Evolutionary conservation across 305 asterid genomes (phyloP), one percentile per base, ranked within the genome.

Genomic region (Ilex paraguariensis): DNA sequence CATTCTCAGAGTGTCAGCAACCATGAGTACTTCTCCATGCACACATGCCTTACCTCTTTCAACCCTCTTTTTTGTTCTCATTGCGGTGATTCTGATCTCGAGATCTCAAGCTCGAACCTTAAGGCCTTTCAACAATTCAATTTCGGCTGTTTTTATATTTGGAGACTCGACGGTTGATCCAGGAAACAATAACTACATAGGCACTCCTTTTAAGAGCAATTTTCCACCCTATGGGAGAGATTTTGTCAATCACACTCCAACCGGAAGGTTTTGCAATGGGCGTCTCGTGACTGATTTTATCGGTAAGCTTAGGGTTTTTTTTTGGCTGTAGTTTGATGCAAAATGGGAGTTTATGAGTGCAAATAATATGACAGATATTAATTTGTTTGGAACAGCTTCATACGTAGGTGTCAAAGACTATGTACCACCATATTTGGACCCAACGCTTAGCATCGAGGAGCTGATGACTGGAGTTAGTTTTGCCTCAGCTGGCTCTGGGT

Each of bases 131-230:
- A 66, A 59, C 15, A n/a, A 55, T n/a, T 50, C 78, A n/a, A 72
- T 74, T 54, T 56, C 92, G 0, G 73, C 90, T 15, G 50, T 90
- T 65, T 77, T 90, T 15, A 60, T 84, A 0, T 87, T 90, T 53
- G 97, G 97, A 17, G 97, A 90, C 72, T 90, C 97, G 3, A 90
- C 96, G 6, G 84, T 65, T 7, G 97, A 90, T 56, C 79, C 97
- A 9, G 97, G 97, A 28, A 90, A 90, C 62, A 90, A 90, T 56
- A 84, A 90, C 75, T 82, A 69, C 73, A 75, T 86, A 10, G 5
- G 7, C 0, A 87, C 96, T 55, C 13, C 76, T 7, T 73, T 86
- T 21, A 81, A 54, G 83, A 68, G 93, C 70, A 78, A 90, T 54
- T 90, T 90, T 31, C 72, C 67, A 44, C 97, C 97, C 12, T 90